Evolutionary conservation across 2,329 filamentous ascomycete species (phyloP), one percentile per base, ranked within the genome.

Genomic region (Trichoderma semiorbis): DNA sequence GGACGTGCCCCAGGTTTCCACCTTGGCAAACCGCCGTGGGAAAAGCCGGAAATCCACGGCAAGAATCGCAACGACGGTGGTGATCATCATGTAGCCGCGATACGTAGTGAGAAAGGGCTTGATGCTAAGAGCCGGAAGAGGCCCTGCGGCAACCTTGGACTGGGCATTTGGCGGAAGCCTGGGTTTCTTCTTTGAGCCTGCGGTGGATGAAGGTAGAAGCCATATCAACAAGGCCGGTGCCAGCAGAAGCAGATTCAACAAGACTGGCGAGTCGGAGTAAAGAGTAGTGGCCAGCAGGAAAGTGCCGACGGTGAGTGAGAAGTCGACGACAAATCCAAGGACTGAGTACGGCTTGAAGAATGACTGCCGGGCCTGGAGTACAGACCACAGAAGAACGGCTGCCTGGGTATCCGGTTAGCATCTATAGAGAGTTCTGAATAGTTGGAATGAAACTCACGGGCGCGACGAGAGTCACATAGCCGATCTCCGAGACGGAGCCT

Each of bases 1-100:
- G n/a, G 95, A 98, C 1, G 95, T 98, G 69, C 96, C 96, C 94
- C 96, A 99, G n/a, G 93, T 98, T 82, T 99, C 96, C 3, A 97
- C 96, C 84, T 99, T 99, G 71, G 94, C 96, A 80, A 98, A 98
- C 36, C 96, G 91, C 32, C 96, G 90, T 3, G 96, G 96, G 78
- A 99, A 99, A 72, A 98, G 86, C 21, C 87, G 90, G 80, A 99
- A 99, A 82, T 99, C 96, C 66, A 99, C 96, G 18, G 96, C 96
- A n/a, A 99, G 87, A 76, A 99, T 98, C 67, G 94, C 93, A 60
- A 96, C 83, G 78, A 93, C 97, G 8, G 96, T 99, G 75, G 93
- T 87, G 65, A 97, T 87, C 86, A 99, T 90, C 94, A 99, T 97
- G 64, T 90, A 89, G 3, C 94, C 95, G 69, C 96, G 91, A 79